phyloP scores from a whole-genome alignment of 108 stramenopile species.

The Cylindrotheca fusiformis region DNA sequence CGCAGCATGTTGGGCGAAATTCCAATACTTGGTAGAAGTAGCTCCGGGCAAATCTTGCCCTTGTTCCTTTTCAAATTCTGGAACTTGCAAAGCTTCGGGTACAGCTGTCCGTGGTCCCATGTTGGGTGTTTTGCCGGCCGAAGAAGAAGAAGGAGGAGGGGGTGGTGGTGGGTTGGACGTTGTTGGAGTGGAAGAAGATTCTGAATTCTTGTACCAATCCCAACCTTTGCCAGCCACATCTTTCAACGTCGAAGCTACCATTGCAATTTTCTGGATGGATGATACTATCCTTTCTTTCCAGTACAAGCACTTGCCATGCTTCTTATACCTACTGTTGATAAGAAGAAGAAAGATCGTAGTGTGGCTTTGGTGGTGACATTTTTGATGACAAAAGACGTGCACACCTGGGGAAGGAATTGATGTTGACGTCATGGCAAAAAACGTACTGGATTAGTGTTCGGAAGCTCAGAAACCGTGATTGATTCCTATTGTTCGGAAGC shows the following conservation, averaged over 20 bases:
- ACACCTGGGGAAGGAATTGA: no score
- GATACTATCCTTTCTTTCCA: no score
- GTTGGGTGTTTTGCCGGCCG: neutral
- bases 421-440: no score
- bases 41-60: neutral
- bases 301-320: no score
- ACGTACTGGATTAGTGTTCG: no score
- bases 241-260: constrained; percentile 23
- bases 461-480: no score
- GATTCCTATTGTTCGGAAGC: no score
- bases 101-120: constrained; percentile 1
- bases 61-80: neutral
- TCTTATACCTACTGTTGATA: no score
- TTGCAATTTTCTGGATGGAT: no score
- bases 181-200: neutral
- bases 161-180: neutral
- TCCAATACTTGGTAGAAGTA: constrained; percentile 8
- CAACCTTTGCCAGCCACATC: constrained; percentile 25
- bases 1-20: constrained; percentile 9
- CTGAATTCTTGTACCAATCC: constrained; percentile 14
- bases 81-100: neutral
- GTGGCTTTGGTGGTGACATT: no score
- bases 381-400: no score
- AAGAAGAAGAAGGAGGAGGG: neutral
- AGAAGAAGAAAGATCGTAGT: no score